Conservation (phyloP, 176 grass and related monocot genomes). For the Themeda triandra region DNA sequence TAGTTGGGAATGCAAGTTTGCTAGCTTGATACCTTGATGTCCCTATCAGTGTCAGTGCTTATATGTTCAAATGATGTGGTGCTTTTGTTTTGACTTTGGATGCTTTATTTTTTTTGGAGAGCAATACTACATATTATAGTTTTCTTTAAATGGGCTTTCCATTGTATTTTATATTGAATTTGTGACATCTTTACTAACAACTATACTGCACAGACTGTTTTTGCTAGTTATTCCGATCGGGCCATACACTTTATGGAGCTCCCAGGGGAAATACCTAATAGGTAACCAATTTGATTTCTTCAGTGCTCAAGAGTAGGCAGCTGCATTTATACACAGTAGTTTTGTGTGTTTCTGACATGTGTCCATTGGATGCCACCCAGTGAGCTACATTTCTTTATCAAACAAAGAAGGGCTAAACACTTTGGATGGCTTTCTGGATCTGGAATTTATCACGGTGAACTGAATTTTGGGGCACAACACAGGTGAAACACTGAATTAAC, state of each 20-base stretch:
- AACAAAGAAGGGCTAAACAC: slow-evolving; percentile 94
- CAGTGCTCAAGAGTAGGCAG: background rate
- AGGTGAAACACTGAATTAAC: slow-evolving; percentile 48
- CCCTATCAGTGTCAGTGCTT: background rate
- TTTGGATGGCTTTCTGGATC: slow-evolving; percentile 98
- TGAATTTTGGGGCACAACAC: slow-evolving; percentile 94
- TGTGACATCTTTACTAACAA: slow-evolving; percentile 11
- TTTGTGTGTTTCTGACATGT: slow-evolving; percentile 21
- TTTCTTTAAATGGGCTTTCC: slow-evolving; percentile 1
- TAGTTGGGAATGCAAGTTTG: slow-evolving; percentile 13
- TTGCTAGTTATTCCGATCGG: slow-evolving; percentile 79
- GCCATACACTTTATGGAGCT: slow-evolving; percentile 97
- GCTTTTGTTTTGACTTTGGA: background rate
- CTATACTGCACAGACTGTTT: slow-evolving; percentile 57
- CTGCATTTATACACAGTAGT: background rate
- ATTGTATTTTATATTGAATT: background rate
- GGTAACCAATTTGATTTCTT: slow-evolving; percentile 41
- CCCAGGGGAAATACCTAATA: slow-evolving; percentile 95
- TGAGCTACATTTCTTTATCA: slow-evolving; percentile 94
- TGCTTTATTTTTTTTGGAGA: background rate
- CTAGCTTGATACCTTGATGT: background rate
- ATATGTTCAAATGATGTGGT: background rate
- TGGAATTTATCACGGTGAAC: slow-evolving; percentile 93
- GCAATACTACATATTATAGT: background rate
- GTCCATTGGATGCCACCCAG: slow-evolving; percentile 45